These are phyloP conservation scores for Chlamydomonas eustigma DNA, from an alignment of 139 green algal species.

Conservation along the genomic window DNA sequence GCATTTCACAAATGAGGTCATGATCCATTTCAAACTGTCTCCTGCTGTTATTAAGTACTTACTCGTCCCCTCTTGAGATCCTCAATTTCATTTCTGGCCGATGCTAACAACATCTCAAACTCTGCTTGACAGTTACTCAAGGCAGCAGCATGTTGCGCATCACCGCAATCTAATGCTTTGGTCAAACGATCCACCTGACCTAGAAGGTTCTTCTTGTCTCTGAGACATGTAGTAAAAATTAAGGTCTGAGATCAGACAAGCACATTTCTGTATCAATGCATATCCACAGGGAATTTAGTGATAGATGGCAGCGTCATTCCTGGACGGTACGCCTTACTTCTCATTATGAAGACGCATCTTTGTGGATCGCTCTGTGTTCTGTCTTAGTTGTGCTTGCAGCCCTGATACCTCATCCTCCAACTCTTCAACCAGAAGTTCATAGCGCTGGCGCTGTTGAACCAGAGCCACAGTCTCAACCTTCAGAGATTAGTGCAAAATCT, in stretches of 20 bases:
- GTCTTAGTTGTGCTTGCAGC: constrained; percentile 18
- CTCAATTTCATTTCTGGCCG: no score
- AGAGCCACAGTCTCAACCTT: constrained; percentile 22
- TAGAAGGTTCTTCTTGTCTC: constrained; percentile 21
- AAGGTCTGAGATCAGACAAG: no score
- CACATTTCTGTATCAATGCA: no score
- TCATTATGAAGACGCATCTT: constrained; percentile 27
- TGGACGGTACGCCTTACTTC: constrained; percentile 15
- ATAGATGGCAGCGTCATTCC: neutral
- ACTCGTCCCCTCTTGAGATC: no score
- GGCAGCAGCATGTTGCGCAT: constrained; percentile 13
- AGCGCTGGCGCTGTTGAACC: constrained; percentile 17
- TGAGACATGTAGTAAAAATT: no score
- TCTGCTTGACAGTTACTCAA: neutral
- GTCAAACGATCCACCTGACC: constrained; percentile 19
- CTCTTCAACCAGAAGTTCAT: constrained; percentile 12
- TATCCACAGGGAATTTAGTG: no score
- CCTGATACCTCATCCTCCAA: constrained; percentile 8
- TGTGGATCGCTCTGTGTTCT: constrained; percentile 24
- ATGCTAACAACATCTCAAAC: no score
- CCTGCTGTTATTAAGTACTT: no score
- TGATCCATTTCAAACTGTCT: no score
- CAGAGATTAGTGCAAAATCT: no score
- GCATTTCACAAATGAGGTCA: no score
- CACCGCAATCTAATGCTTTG: neutral